A percentile compares a stretch with the other conserved stretches of the same genome.
phyloP scores from a whole-genome alignment of 2,329 filamentous ascomycete species.

The Aspergillus luchuensis region DNA sequence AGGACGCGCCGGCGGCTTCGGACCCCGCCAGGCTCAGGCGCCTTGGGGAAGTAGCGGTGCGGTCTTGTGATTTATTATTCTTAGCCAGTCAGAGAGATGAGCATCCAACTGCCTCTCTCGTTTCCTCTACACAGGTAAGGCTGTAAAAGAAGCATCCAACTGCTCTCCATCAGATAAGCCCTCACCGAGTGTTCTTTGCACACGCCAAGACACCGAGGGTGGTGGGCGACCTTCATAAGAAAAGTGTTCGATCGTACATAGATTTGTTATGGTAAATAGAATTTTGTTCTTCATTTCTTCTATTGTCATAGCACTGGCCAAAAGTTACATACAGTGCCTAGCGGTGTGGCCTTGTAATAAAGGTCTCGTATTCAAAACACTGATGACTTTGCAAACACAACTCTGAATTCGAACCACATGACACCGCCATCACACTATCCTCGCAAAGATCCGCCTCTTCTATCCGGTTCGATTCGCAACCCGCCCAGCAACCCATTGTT shows the following conservation, averaged over 20 bases:
- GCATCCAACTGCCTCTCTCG: conserved; percentile 46
- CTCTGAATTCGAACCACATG: too few species aligned
- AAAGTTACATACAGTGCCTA: too few species aligned
- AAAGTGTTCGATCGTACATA: conserved; percentile 14
- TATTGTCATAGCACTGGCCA: too few species aligned
- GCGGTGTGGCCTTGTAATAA: too few species aligned
- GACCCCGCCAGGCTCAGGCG: conserved; percentile 12
- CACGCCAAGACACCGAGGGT: conserved; percentile 14
- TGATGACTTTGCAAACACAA: too few species aligned
- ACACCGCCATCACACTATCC: neutral
- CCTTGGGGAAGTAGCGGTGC: conserved; percentile 36
- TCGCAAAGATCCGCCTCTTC: neutral
- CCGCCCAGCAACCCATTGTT: neutral
- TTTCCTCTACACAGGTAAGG: conserved; percentile 36
- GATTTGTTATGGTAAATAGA: conserved; percentile 5
- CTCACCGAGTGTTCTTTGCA: conserved; percentile 10
- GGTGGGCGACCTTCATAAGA: conserved; percentile 22
- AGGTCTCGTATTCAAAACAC: too few species aligned
- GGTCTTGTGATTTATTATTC: conserved; percentile 35
- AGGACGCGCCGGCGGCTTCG: conserved; percentile 19
- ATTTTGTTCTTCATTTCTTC: neutral
- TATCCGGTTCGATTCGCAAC: neutral
- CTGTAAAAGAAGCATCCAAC: conserved; percentile 48
- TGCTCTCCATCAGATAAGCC: conserved; percentile 44
- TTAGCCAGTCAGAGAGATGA: conserved; percentile 43